Conservation (phyloP, 176 grass and related monocot species). For the Cymbopogon citratus region DNA sequence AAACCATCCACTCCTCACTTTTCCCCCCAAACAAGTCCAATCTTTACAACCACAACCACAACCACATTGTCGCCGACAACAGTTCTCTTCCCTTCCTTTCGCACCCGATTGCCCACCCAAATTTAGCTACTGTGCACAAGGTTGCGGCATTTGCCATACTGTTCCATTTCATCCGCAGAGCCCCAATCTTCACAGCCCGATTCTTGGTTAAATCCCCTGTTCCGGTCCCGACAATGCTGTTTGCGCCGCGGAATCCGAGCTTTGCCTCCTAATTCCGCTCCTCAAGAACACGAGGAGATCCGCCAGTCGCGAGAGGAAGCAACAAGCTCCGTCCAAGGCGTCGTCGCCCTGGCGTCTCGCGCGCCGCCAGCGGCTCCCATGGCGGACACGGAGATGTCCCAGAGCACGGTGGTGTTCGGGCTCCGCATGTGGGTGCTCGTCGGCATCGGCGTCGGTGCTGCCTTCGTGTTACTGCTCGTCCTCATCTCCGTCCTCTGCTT, state of each 20-base stretch:
- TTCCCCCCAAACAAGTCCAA: constrained; percentile 26
- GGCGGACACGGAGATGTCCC: constrained; percentile 68
- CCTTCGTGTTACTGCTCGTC: constrained; percentile 66
- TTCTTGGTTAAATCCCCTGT: neutral
- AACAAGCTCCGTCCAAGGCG: neutral
- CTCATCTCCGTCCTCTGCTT: constrained; percentile 63
- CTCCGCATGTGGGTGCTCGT: constrained; percentile 78
- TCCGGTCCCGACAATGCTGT: neutral
- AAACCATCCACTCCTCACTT: constrained; percentile 41
- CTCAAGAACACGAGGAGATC: neutral
- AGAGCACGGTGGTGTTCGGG: constrained; percentile 73
- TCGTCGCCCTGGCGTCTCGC: neutral
- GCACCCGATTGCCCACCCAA: constrained; percentile 21
- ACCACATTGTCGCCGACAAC: constrained; percentile 16
- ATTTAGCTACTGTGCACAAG: neutral
- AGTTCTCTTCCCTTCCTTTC: neutral
- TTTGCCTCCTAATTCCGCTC: constrained; percentile 1
- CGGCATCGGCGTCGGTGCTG: constrained; percentile 59
- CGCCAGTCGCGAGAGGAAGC: neutral
- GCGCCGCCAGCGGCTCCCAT: constrained; percentile 34
- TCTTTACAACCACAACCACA: constrained; percentile 2
- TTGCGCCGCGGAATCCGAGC: neutral
- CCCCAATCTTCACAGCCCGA: neutral
- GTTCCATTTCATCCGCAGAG: constrained; percentile 24
- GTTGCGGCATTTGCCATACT: neutral